Base-by-base conservation (phyloP, 2,329 filamentous ascomycete genomes). In the Microdochium bolleyi region DNA sequence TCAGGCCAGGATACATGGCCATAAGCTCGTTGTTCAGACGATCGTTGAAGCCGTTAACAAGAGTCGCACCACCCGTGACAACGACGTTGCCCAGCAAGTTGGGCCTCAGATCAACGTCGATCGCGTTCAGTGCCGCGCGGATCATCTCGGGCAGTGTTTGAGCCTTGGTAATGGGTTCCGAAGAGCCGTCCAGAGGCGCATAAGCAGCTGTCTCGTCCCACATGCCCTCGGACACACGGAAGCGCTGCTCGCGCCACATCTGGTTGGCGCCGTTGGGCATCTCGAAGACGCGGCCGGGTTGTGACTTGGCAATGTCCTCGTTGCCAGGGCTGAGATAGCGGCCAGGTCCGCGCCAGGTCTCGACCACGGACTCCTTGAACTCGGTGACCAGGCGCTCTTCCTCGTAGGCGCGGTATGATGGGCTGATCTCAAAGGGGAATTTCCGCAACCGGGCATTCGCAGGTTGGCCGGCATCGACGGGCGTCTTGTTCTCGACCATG, bases 261-360 rank as follows among this genome's bases (percentile, higher is more conserved):
- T 95, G 89, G 74, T 97, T 99, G 74, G 87, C 92, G 50, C 94
- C 94, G 66, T 97, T 90, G 10, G 94, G 94, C 81, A 99, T 94
- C 74, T 99, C 94, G 64, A 96, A 99, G 11, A 94, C 88, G 51
- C 90, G 86, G 41, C 89, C 89, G 1, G 90, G 89, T 58, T 85
- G 83, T 48, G 73, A 78, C 66, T 82, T 85, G 54, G 85, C 85
- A 49, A 83, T 77, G 44, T 96, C 92, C 65, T 94, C 84, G 66
- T 92, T 95, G 37, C 85, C 83, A 22, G 73, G 80, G 59, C 69
- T 71, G 44, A 70, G 68, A 62, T 90, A 83, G 56, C 84, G 80
- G 54, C 85, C 85, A 0, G 89, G 89, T 1, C 89, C 89, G 24
- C 84, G 82, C 92, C 94, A 99, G 14, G 92, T 84, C 71, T 96